These are phyloP conservation scores for Lachnellula hyalina DNA, from an alignment of 2,329 filamentous ascomycete species.

Conservation along the genomic window DNA sequence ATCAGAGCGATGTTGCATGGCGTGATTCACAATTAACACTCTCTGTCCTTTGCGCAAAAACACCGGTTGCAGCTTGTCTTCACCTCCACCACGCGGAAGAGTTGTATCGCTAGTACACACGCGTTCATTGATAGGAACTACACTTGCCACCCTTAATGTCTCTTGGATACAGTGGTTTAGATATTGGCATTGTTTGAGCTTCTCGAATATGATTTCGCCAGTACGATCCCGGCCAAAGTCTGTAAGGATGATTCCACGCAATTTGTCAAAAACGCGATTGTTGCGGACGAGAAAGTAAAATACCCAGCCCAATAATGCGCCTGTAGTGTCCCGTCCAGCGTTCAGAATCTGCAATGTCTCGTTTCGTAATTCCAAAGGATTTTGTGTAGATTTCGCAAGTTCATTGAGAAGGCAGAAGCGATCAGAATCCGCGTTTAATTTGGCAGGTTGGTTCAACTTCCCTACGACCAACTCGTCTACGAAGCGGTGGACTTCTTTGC, in stretches of 20 bases:
- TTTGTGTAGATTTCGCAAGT: conserved; percentile 13
- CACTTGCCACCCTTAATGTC: conserved; percentile 42
- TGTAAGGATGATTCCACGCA: conserved; percentile 36
- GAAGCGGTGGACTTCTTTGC: background rate
- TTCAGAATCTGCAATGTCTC: conserved; percentile 32
- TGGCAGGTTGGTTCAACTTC: background rate
- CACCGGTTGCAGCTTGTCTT: conserved; percentile 27
- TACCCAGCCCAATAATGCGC: conserved; percentile 43
- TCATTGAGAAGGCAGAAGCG: conserved; percentile 33
- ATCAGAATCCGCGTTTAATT: conserved; percentile 19
- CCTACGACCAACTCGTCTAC: background rate
- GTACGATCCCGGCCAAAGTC: conserved; percentile 29
- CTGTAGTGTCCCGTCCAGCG: conserved; percentile 53
- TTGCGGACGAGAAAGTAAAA: conserved; percentile 39
- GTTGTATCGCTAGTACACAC: conserved; percentile 40
- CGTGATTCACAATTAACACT: conserved; percentile 21
- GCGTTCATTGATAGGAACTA: conserved; percentile 47
- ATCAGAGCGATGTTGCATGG: conserved; percentile 38
- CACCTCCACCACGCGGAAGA: conserved; percentile 34
- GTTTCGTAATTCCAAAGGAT: conserved; percentile 17
- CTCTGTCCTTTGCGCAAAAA: conserved; percentile 28
- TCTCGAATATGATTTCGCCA: conserved; percentile 5
- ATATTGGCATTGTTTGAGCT: conserved; percentile 20
- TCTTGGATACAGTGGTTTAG: conserved; percentile 21
- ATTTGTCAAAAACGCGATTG: conserved; percentile 34